phyloP scores from a whole-genome alignment of 1,284 basidiomycete species.

The Sporisorium sorghi region DNA sequence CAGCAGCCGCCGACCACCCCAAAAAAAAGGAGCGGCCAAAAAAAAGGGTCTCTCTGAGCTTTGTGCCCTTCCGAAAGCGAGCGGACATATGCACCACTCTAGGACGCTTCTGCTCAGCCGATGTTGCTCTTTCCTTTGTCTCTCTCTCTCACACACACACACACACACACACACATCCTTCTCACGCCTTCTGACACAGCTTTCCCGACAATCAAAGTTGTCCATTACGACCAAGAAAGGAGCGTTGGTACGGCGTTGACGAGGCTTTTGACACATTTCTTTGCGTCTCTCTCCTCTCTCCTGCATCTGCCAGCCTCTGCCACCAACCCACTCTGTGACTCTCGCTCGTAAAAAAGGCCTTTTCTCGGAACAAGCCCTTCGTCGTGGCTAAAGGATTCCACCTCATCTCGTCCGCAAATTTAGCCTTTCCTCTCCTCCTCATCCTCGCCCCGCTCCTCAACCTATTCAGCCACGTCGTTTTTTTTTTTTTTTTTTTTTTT shows the following conservation, averaged over 20 bases:
- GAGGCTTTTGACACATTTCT: neutral
- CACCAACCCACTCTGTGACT: neutral
- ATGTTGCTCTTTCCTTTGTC: slow-evolving; percentile 1
- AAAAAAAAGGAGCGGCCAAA: neutral
- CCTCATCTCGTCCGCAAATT: slow-evolving; percentile 1
- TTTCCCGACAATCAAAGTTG: no score
- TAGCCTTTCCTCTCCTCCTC: neutral
- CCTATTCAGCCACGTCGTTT: no score
- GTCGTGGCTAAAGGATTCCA: neutral
- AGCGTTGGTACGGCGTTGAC: neutral
- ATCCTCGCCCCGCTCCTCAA: neutral
- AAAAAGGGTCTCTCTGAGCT: slow-evolving; percentile 7
- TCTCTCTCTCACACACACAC: neutral
- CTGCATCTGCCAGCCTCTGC: neutral
- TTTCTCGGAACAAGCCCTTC: neutral
- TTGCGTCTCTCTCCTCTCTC: neutral
- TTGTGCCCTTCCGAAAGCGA: neutral
- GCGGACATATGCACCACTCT: no score
- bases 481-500: no score
- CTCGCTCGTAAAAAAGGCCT: neutral
- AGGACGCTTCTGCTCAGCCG: no score
- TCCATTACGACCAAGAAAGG: neutral
- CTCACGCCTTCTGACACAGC: no score
- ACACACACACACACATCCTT: no score
- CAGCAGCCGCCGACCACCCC: no score